Percentiles rank a stretch among this genome's conserved stretches.
phyloP scores from a whole-genome alignment of 306 rosid genomes.

The Vigna hirtella region DNA sequence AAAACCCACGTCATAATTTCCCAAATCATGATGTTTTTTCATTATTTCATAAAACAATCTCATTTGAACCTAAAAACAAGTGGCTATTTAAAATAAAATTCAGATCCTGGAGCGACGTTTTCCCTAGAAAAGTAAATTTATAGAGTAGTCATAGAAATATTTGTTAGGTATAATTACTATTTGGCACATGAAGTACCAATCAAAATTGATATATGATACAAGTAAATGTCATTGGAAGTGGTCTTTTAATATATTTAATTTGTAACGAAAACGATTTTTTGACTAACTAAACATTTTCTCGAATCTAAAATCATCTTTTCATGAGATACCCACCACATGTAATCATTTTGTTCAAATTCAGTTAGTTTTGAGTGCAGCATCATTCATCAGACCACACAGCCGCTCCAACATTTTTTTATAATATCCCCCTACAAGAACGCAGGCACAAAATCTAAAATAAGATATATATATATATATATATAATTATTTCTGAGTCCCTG shows the following conservation, averaged over 20 bases:
- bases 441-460: neutral
- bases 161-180: neutral
- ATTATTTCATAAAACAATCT: neutral
- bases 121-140: no score
- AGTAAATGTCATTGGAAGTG: neutral
- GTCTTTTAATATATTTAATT: neutral
- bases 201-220: neutral
- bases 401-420: neutral
- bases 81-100: no score
- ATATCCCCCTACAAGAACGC: no score
- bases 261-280: neutral
- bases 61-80: neutral
- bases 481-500: neutral
- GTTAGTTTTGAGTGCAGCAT: neutral
- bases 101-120: no score
- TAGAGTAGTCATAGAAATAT: no score
- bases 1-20: neutral
- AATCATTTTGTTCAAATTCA: slow-evolving; percentile 23
- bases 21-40: neutral
- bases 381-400: neutral
- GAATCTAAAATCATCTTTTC: neutral
- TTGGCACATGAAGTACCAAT: neutral
- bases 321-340: neutral
- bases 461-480: no score
- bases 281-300: neutral